A percentile compares a stretch with the other conserved stretches of the same genome.
Evolutionary conservation across 805 yeast species (phyloP).

Genomic region (Lipomyces yamadae): DNA sequence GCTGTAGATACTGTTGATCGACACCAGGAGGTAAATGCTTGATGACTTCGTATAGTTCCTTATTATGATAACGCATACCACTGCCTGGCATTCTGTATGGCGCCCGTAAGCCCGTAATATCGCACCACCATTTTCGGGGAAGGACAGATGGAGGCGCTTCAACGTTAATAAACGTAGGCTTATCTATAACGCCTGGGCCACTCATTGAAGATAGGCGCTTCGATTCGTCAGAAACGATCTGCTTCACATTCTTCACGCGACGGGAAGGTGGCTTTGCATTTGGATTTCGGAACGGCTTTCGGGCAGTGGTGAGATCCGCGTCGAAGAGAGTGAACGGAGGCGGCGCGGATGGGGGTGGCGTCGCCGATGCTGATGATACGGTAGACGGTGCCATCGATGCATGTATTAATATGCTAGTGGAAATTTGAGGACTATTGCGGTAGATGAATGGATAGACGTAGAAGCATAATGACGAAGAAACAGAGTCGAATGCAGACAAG

Average conservation of each 20-base stretch:
- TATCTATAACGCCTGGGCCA: slow-evolving; percentile 46
- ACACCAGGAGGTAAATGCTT: slow-evolving; percentile 84
- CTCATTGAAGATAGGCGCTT: slow-evolving; percentile 55
- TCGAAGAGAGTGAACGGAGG: slow-evolving; percentile 34
- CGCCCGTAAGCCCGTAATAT: slow-evolving; percentile 86
- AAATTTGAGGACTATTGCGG: background rate
- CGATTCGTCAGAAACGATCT: slow-evolving; percentile 76
- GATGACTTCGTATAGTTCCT: slow-evolving; percentile 77
- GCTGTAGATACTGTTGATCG: slow-evolving; percentile 87
- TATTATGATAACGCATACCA: slow-evolving; percentile 76
- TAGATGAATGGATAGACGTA: background rate
- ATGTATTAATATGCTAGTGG: background rate
- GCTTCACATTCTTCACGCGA: slow-evolving; percentile 75
- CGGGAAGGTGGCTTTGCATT: slow-evolving; percentile 57
- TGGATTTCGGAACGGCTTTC: slow-evolving; percentile 57
- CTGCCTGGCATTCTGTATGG: slow-evolving; percentile 70
- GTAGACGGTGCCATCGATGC: slow-evolving; percentile 9
- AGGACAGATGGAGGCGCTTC: slow-evolving; percentile 85
- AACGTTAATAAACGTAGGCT: slow-evolving; percentile 69
- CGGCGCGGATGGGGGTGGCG: slow-evolving; percentile 5
- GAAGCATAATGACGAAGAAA: background rate
- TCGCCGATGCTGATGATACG: slow-evolving; percentile 9
- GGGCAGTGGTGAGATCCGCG: slow-evolving; percentile 40
- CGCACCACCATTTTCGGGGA: slow-evolving; percentile 87
- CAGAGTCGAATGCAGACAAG: too few species aligned